Evolutionary conservation across 2,329 filamentous ascomycete species (phyloP), one percentile per base, ranked within the genome.

Genomic region (Myriosclerotinia curreyana): DNA sequence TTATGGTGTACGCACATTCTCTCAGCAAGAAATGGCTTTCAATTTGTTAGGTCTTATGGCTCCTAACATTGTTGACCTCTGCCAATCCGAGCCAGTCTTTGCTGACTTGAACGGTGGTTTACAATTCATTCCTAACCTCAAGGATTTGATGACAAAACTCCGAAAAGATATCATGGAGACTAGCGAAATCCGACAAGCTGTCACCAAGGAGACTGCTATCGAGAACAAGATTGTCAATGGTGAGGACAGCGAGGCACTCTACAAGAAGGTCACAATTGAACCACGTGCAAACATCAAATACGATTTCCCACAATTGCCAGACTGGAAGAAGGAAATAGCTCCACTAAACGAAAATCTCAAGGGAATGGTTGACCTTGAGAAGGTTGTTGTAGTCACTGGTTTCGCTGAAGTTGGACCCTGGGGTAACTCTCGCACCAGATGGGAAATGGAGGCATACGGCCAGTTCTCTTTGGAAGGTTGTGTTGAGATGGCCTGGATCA

Each of bases 401-500:
- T 99, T 99, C 75, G 86, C 95, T 62, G 95, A 99, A 77, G 87
- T 97, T 67, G 93, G 95, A 55, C 95, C 95, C 9, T 99, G 95
- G 96, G 95, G 95, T 82, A 99, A 98, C 82, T 94, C 95, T 3
- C 88, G 95, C 73, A 99, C 95, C 53, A 88, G 95, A 67, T 99
- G 95, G 95, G 95, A 99, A 81, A 99, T 99, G 94, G 95, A 99
- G 77, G 93, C 95, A 1, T 88, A 93, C 70, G 95, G 95, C 75
- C 86, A 96, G 74, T 99, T 99, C 81, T 98, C 95, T 11, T 86
- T 99, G 17, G 96, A 99, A 78, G 95, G 95, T 38, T 98, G 95
- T 74, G 89, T 99, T 66, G 95, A 99, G 79, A 99, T 99, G 95
- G 93, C 95, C 40, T 99, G 95, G 95, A 92, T 99, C 77, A 99